Evolutionary conservation across 2,329 filamentous ascomycete species (phyloP), one percentile per base, ranked within the genome.

Genomic region (Nothomitra cinnamomea): DNA sequence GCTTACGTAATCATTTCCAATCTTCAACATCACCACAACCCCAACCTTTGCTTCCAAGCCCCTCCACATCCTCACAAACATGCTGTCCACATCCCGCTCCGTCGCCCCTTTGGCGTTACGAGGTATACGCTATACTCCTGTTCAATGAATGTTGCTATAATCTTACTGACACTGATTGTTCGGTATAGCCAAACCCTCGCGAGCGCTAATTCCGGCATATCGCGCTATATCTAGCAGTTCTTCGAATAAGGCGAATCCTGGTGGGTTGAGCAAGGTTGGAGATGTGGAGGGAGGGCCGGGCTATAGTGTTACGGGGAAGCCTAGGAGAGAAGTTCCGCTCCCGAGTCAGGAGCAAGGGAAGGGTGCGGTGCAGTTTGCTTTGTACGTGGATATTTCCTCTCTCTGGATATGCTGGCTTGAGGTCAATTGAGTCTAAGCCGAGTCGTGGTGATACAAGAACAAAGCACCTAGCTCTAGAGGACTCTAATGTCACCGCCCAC

Each of bases 271-370:
- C 63, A 65, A 61, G 56, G 68, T 66, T 41, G 72, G 72, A 56
- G 72, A 74, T 56, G 70, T 78, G 42, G 65, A 65, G 66, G 76
- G 70, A 60, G 80, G 64, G 66, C 75, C 70, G 64, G 73, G 69
- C 70, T 76, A 75, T 63, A 57, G 60, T 22, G 61, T 71, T 35
- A 68, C 65, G 42, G 65, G 65, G 32, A 71, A 72, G 61, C 78
- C 80, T 61, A 78, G 77, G 65, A 63, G 63, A 56, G 83, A 90
- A 70, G 85, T 92, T 55, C 81, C 79, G 58, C 74, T 92, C 56
- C 73, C 83, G 58, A 89, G 83, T 67, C 81, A 94, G 71, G 82
- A 87, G 69, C 75, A 75, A 59, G 86, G 83, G 69, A 87, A 90
- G 74, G 81, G 85, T 61, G 79, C 79, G 56, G 73, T 90, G 63